Evolutionary conservation across 257 asterid species (phyloP).

Genomic region (Fraxinus pennsylvanica): DNA sequence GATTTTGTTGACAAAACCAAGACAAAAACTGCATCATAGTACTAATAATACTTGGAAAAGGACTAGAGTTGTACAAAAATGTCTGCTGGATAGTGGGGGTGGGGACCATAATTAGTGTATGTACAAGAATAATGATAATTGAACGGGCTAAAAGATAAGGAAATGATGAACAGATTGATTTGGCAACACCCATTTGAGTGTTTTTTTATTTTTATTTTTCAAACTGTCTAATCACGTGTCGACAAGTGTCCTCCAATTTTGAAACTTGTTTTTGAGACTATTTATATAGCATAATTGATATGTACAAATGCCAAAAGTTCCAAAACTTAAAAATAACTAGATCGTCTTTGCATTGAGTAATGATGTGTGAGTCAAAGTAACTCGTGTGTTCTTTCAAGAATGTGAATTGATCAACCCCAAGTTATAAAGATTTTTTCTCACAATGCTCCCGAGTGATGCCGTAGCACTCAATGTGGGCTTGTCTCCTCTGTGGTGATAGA

Average conservation of each 20-base stretch:
- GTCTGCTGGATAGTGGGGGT: background rate
- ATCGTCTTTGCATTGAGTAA: too few relatives aligned
- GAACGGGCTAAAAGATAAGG: too few relatives aligned
- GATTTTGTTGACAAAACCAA: background rate
- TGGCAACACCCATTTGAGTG: too few relatives aligned
- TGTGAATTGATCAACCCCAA: constrained; percentile 77
- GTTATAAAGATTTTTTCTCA: constrained; percentile 75
- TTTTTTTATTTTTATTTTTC: too few relatives aligned
- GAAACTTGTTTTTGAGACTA: too few relatives aligned
- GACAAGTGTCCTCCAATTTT: too few relatives aligned
- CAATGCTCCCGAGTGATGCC: constrained; percentile 78
- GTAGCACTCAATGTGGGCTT: constrained; percentile 46
- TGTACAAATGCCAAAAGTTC: background rate
- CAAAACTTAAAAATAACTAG: too few relatives aligned
- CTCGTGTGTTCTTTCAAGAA: constrained; percentile 35
- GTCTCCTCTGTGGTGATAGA: constrained; percentile 44
- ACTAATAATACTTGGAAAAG: background rate
- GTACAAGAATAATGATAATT: too few relatives aligned
- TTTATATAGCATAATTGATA: too few relatives aligned
- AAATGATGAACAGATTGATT: too few relatives aligned
- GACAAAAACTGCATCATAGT: background rate
- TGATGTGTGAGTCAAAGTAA: background rate
- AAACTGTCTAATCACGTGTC: too few relatives aligned
- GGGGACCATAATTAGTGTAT: too few relatives aligned
- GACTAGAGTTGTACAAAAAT: background rate